A percentile compares a stretch with the other conserved stretches of the same genome.
Conservation (phyloP, 139 green algal species). For the Eudorina sp. region DNA sequence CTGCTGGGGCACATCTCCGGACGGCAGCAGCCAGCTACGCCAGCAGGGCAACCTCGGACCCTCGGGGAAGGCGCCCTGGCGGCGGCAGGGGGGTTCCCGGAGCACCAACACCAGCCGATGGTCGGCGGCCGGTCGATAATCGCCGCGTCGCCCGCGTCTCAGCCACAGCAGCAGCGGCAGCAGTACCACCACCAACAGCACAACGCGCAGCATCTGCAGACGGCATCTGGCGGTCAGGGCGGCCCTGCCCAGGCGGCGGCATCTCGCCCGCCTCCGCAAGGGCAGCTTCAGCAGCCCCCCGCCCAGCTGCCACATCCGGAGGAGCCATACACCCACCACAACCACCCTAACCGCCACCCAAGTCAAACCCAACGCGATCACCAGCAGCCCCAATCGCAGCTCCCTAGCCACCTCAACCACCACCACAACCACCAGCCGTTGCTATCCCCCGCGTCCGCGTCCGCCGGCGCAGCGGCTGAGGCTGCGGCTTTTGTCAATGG, state of each 20-base stretch:
- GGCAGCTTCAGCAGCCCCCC: conserved; percentile 5
- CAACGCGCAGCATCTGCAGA: background rate
- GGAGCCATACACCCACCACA: background rate
- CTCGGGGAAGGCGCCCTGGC: too few species aligned
- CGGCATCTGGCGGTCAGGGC: too few species aligned
- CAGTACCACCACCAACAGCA: background rate
- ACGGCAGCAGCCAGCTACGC: too few species aligned
- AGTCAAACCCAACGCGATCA: background rate
- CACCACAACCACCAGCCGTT: background rate
- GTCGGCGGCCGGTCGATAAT: background rate
- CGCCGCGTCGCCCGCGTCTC: too few species aligned
- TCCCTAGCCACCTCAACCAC: background rate
- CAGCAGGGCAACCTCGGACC: too few species aligned
- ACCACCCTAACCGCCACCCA: background rate
- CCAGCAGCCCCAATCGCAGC: background rate
- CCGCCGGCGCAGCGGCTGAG: too few species aligned
- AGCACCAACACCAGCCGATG: background rate
- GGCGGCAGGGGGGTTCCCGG: too few species aligned
- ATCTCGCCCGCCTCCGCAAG: background rate
- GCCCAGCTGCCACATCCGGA: too few species aligned
- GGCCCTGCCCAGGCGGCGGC: too few species aligned
- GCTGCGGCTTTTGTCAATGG: background rate
- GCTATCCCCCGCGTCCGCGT: too few species aligned
- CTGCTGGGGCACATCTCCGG: background rate
- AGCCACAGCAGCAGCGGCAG: background rate